phyloP scores from a whole-genome alignment of 176 grass and related monocot species.

The Hordeum marinum region DNA sequence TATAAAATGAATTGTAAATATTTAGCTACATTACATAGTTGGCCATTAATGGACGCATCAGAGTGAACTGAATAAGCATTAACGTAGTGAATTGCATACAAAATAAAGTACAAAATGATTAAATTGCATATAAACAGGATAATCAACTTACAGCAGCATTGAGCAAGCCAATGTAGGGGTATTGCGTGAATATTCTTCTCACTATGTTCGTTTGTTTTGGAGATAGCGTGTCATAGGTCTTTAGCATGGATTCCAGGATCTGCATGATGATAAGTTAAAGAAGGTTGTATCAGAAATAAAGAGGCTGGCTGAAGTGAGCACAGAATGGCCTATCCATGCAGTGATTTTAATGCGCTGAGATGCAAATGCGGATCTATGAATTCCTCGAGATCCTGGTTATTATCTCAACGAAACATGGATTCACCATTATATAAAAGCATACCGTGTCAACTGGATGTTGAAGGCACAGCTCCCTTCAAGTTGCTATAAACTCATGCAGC shows the following conservation, averaged over 20 bases:
- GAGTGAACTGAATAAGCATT: not conserved
- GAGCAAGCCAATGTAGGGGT: not conserved
- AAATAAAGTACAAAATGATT: too few relatives aligned
- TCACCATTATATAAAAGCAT: not conserved
- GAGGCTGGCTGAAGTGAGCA: not conserved
- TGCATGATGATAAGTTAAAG: not conserved
- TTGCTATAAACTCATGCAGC: not conserved
- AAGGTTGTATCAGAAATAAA: not conserved
- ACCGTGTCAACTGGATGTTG: not conserved
- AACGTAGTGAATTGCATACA: not conserved
- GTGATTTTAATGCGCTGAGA: not conserved
- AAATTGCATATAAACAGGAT: not conserved
- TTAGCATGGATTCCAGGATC: not conserved
- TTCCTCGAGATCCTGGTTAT: not conserved
- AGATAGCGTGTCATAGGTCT: not conserved
- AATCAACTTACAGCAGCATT: constrained; percentile 7
- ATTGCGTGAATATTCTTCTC: not conserved
- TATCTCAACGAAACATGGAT: not conserved
- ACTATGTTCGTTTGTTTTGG: not conserved
- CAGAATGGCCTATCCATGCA: too few relatives aligned
- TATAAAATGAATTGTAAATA: not conserved
- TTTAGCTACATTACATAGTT: not conserved
- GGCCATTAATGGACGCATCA: not conserved
- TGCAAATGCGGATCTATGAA: not conserved
- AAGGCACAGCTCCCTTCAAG: not conserved